These are phyloP conservation scores for Blastocystis sp. DNA, from an alignment of 352 stramenopile genomes.

Conservation along the genomic window DNA sequence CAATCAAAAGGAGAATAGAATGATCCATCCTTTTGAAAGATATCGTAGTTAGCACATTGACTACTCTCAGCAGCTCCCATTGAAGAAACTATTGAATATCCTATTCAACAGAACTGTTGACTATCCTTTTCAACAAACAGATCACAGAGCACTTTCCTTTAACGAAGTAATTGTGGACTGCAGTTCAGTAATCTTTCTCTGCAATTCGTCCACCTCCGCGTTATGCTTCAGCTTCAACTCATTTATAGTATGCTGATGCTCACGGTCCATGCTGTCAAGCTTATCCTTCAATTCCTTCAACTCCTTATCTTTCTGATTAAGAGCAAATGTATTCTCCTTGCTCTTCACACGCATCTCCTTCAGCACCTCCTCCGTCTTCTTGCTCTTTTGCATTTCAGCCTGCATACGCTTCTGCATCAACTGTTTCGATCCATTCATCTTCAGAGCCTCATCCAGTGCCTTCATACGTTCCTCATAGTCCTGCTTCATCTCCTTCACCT, in stretches of 20 bases:
- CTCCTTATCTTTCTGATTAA: conserved; percentile 46
- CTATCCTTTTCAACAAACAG: conserved; percentile 26
- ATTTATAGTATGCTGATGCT: not conserved
- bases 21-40: conserved; percentile 47
- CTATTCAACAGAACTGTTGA: not conserved
- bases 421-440: not conserved
- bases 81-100: not conserved
- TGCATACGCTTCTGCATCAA: conserved; percentile 2
- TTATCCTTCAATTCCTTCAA: not conserved
- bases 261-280: not conserved
- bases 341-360: conserved; percentile 3
- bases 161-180: not conserved
- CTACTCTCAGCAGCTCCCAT: conserved; percentile 65
- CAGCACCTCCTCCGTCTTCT: conserved; percentile 4
- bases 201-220: not conserved
- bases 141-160: not conserved
- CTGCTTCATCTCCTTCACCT: conserved; percentile 29
- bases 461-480: not conserved
- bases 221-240: not conserved
- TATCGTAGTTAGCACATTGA: conserved; percentile 58
- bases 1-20: conserved; percentile 54
- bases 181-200: conserved; percentile 12
- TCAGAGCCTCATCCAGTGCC: not conserved
- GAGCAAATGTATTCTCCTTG: not conserved
- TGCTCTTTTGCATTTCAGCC: not conserved